Evolutionary conservation across 2,329 filamentous ascomycete genomes (phyloP).

Genomic region (Sodiomyces alkalinus): DNA sequence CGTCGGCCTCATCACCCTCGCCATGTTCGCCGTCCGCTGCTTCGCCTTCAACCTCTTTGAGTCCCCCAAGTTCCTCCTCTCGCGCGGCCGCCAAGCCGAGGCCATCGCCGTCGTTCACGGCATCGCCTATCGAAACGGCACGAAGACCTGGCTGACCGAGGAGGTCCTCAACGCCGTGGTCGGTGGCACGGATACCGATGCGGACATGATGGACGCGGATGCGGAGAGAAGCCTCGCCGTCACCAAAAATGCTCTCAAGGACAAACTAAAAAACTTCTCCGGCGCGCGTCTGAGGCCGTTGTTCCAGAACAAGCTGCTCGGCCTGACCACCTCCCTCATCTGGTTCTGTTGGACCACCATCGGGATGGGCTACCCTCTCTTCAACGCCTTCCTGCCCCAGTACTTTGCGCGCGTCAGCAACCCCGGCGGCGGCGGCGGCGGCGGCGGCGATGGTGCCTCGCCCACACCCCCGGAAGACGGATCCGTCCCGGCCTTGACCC

Average conservation of each 20-base stretch:
- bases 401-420: constrained; percentile 42
- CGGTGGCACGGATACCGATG: constrained; percentile 11
- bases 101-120: constrained; percentile 69
- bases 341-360: constrained; percentile 76
- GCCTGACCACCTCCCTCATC: constrained; percentile 36
- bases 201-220: too few species aligned
- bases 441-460: constrained; percentile 10
- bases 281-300: constrained; percentile 51
- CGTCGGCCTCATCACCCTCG: constrained; percentile 56
- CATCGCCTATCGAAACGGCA: constrained; percentile 56
- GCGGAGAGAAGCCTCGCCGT: background rate
- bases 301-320: constrained; percentile 38
- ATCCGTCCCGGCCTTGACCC: constrained; percentile 23
- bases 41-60: constrained; percentile 71
- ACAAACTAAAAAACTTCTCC: constrained; percentile 52
- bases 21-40: constrained; percentile 67
- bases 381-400: constrained; percentile 82
- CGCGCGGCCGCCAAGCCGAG: constrained; percentile 59
- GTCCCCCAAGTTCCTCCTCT: constrained; percentile 71
- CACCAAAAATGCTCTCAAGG: constrained; percentile 28
- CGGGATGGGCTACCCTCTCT: constrained; percentile 75
- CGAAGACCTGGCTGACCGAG: constrained; percentile 61
- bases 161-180: constrained; percentile 47
- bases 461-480: constrained; percentile 13
- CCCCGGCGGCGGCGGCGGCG: constrained; percentile 24